phyloP scores from a whole-genome alignment of 1,139 yeast genomes.

The Fermentozyma sake region DNA sequence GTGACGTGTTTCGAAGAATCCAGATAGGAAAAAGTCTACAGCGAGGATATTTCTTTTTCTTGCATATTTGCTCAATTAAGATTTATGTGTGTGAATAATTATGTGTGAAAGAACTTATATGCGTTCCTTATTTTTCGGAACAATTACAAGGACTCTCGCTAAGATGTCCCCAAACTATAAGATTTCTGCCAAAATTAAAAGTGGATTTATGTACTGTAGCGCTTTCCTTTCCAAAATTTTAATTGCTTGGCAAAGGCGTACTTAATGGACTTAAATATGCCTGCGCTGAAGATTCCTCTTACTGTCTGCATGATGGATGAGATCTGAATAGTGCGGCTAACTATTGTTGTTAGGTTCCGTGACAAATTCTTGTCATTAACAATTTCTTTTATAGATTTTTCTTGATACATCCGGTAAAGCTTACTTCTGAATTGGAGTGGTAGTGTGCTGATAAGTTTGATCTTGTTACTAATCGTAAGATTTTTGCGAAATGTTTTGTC shows the following conservation, averaged over 20 bases:
- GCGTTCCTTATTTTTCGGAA: background rate
- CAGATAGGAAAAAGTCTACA: too few relatives aligned
- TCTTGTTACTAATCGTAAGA: conserved; percentile 17
- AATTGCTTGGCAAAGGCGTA: conserved; percentile 74
- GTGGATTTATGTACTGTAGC: too few relatives aligned
- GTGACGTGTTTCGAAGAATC: too few relatives aligned
- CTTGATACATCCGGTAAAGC: conserved; percentile 38
- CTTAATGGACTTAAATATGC: conserved; percentile 61
- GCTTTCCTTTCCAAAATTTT: conserved; percentile 20
- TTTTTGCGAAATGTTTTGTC: conserved; percentile 16
- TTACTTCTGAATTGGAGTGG: conserved; percentile 51
- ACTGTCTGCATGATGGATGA: conserved; percentile 74
- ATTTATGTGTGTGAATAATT: too few relatives aligned
- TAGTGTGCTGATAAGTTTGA: conserved; percentile 34
- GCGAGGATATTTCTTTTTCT: too few relatives aligned
- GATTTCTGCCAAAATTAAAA: too few relatives aligned
- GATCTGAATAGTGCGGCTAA: conserved; percentile 58
- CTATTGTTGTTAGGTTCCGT: conserved; percentile 35
- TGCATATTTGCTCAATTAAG: too few relatives aligned
- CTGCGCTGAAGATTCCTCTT: conserved; percentile 88
- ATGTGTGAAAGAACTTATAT: background rate
- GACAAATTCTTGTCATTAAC: conserved; percentile 37
- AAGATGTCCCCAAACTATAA: too few relatives aligned
- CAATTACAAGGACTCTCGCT: too few relatives aligned
- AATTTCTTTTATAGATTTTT: conserved; percentile 29